Conservation (phyloP, 2,329 filamentous ascomycete species). For the Xenosphaeropsis pyriputrescens region DNA sequence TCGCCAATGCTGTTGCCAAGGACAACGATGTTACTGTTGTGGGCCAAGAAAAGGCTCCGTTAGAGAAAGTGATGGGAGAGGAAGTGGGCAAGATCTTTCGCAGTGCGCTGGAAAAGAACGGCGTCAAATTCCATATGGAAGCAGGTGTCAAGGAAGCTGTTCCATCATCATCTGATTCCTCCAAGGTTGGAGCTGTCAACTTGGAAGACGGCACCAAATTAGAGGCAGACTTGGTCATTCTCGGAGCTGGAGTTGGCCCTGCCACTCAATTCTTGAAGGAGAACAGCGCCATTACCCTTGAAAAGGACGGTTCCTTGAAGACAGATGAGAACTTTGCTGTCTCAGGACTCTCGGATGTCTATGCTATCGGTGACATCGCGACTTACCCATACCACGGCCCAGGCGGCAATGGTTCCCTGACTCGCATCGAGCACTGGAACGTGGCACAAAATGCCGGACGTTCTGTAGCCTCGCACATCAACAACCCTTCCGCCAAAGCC, state of each 20-base stretch:
- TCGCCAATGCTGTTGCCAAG: slow-evolving; percentile 69
- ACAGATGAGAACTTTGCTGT: slow-evolving; percentile 73
- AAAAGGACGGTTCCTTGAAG: slow-evolving; percentile 72
- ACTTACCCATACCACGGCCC: slow-evolving; percentile 90
- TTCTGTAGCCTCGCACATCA: slow-evolving; percentile 63
- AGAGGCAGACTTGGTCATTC: slow-evolving; percentile 77
- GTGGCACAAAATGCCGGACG: slow-evolving; percentile 90
- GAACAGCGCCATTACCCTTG: slow-evolving; percentile 54
- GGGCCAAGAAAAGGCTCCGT: slow-evolving; percentile 74
- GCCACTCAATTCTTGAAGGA: slow-evolving; percentile 70
- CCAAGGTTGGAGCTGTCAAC: slow-evolving; percentile 63
- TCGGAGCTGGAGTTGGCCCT: slow-evolving; percentile 79
- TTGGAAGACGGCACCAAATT: slow-evolving; percentile 79
- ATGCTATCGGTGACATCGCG: slow-evolving; percentile 88
- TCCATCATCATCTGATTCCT: slow-evolving; percentile 49
- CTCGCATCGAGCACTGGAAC: slow-evolving; percentile 96
- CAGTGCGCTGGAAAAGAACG: slow-evolving; percentile 65
- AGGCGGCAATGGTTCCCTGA: slow-evolving; percentile 55
- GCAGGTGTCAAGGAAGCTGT: slow-evolving; percentile 74
- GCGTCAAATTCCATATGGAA: slow-evolving; percentile 75
- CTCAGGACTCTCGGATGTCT: slow-evolving; percentile 65
- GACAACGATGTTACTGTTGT: slow-evolving; percentile 77
- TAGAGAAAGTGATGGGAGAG: slow-evolving; percentile 75
- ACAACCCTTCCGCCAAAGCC: slow-evolving; percentile 42
- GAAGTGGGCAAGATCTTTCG: slow-evolving; percentile 72